A percentile compares a stretch with the other conserved stretches of the same genome.
Conservation (phyloP, 305 asterid species). For the Fraxinus greggii region DNA sequence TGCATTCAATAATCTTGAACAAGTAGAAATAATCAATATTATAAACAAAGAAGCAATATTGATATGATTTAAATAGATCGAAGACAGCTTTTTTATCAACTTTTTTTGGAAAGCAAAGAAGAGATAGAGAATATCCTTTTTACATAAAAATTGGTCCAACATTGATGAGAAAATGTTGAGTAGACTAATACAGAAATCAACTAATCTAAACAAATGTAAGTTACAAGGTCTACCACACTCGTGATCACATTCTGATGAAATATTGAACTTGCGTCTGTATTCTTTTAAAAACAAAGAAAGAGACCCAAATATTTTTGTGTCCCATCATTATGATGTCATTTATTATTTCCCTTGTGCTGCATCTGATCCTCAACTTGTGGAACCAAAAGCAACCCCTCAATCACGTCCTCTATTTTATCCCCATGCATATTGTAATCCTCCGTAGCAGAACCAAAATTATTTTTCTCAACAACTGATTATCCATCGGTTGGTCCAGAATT, state of each 20-base stretch:
- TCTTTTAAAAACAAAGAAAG: not conserved
- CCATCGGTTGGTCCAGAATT: constrained; percentile 18
- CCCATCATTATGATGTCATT: constrained; percentile 23
- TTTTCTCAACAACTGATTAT: constrained; percentile 21
- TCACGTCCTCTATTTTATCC: constrained; percentile 23
- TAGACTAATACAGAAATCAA: not conserved
- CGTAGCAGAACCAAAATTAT: constrained; percentile 17
- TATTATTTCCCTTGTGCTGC: constrained; percentile 25
- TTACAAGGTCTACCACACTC: not conserved
- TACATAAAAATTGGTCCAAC: not conserved
- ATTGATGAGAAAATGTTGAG: not conserved
- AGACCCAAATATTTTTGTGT: constrained; percentile 13
- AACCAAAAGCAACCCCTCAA: constrained; percentile 17
- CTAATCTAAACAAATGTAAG: not conserved
- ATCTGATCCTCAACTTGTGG: constrained; percentile 26
- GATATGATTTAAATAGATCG: not conserved
- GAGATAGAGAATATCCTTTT: not conserved
- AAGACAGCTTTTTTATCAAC: too few species aligned
- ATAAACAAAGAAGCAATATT: not conserved
- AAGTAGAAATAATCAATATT: not conserved
- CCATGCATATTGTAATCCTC: constrained; percentile 21
- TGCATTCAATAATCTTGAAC: not conserved
- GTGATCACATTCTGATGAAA: not conserved
- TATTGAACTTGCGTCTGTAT: not conserved
- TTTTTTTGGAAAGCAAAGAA: not conserved